Evolutionary conservation across 306 rosid species (phyloP).

Genomic region (barrel medic (Medicago truncatula)): DNA sequence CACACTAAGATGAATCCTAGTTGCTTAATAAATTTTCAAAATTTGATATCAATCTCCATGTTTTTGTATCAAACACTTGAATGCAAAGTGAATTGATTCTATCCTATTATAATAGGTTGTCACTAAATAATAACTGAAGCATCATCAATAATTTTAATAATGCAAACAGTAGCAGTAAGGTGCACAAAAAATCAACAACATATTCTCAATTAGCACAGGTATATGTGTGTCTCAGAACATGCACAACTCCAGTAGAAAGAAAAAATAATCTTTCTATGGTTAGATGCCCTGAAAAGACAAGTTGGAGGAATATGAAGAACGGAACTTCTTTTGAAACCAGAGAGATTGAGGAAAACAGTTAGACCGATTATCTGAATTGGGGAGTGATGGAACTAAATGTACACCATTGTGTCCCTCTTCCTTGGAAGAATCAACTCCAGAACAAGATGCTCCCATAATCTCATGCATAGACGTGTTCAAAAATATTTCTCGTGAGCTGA

Average conservation of each 20-base stretch:
- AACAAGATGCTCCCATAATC: conserved; percentile 36
- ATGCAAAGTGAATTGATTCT: conserved; percentile 4
- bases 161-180: conserved; percentile 30
- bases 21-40: conserved; percentile 5
- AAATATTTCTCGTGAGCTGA: conserved; percentile 59
- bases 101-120: not conserved
- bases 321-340: conserved; percentile 59
- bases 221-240: conserved; percentile 50
- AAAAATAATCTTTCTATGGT: conserved; percentile 42
- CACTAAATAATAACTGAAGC: conserved; percentile 7
- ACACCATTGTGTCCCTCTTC: conserved; percentile 49
- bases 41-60: conserved; percentile 16
- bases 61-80: not conserved
- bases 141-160: conserved; percentile 3
- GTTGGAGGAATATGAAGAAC: conserved; percentile 51
- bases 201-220: conserved; percentile 42
- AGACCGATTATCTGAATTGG: conserved; percentile 51
- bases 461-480: conserved; percentile 51
- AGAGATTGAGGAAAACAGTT: conserved; percentile 64
- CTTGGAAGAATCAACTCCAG: conserved; percentile 48
- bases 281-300: conserved; percentile 39
- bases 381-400: conserved; percentile 45
- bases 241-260: conserved; percentile 41
- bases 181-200: conserved; percentile 40
- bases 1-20: not conserved